Evolutionary conservation across 768 basidiomycete genomes (phyloP).

Genomic region (Rhizopogon roseolus): DNA sequence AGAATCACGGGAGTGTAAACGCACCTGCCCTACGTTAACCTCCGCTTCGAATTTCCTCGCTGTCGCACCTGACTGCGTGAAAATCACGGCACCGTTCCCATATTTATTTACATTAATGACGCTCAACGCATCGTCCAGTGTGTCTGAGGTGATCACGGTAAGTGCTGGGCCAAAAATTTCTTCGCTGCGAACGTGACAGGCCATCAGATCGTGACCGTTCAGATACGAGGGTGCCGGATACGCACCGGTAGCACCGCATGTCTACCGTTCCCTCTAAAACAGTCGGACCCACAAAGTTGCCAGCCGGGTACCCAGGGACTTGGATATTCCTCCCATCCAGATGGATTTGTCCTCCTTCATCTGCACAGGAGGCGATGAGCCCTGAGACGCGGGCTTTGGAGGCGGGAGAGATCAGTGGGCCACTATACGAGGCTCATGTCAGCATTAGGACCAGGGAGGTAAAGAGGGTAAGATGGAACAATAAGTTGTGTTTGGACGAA

Average conservation of each 20-base stretch:
- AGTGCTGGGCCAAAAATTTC: slow-evolving; percentile 96
- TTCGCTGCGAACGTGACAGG: slow-evolving; percentile 43
- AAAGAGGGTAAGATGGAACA: slow-evolving; percentile 1
- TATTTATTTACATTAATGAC: slow-evolving; percentile 89
- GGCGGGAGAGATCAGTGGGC: slow-evolving; percentile 76
- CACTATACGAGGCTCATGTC: slow-evolving; percentile 33
- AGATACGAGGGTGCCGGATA: slow-evolving; percentile 2
- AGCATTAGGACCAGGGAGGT: not conserved
- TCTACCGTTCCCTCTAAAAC: slow-evolving; percentile 76
- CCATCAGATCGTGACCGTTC: not conserved
- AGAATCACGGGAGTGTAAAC: not conserved
- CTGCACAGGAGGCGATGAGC: slow-evolving; percentile 68
- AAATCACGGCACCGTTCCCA: slow-evolving; percentile 93
- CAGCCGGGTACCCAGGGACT: slow-evolving; percentile 73
- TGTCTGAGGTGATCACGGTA: slow-evolving; percentile 70
- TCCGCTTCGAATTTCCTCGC: slow-evolving; percentile 88
- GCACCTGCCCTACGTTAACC: slow-evolving; percentile 76
- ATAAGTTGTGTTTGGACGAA: not conserved
- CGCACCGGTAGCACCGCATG: slow-evolving; percentile 87
- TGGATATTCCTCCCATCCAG: slow-evolving; percentile 77
- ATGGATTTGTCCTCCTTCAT: slow-evolving; percentile 80
- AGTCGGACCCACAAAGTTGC: slow-evolving; percentile 95
- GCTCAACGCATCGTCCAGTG: slow-evolving; percentile 83
- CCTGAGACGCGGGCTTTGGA: slow-evolving; percentile 75
- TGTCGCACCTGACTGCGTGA: slow-evolving; percentile 93